A percentile compares a stretch with the other conserved stretches of the same genome.
These are phyloP conservation scores for Aspergillus campestris DNA, from an alignment of 495 filamentous ascomycete species.

Conservation along the genomic window DNA sequence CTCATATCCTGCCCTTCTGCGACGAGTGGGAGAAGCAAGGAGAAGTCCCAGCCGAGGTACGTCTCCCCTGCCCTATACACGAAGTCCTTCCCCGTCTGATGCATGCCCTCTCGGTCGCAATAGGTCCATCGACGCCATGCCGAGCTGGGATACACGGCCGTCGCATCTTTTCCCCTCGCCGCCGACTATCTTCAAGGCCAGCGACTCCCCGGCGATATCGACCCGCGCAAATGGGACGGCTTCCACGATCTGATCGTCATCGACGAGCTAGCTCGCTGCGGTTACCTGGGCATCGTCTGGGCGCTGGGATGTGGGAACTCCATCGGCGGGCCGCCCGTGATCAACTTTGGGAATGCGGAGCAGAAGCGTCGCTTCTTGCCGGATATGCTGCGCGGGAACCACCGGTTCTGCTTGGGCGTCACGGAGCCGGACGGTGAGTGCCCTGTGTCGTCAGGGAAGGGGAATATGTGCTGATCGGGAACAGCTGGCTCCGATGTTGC, in stretches of 20 bases:
- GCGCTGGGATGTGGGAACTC: conserved; percentile 34
- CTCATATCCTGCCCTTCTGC: conserved; percentile 33
- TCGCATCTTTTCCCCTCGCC: conserved; percentile 12
- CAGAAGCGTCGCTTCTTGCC: conserved; percentile 38
- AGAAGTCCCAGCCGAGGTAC: conserved; percentile 14
- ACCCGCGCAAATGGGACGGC: conserved; percentile 27
- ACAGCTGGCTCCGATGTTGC: conserved; percentile 38
- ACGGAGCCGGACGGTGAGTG: conserved; percentile 38
- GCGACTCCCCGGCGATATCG: conserved; percentile 24
- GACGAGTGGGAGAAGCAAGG: conserved; percentile 24
- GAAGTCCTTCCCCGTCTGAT: too few relatives aligned
- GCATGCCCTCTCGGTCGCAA: neutral
- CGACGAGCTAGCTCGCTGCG: conserved; percentile 34
- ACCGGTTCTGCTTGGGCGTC: conserved; percentile 39
- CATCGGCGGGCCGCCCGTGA: conserved; percentile 40
- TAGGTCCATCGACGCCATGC: conserved; percentile 14
- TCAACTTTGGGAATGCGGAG: conserved; percentile 36
- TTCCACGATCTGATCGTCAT: conserved; percentile 33
- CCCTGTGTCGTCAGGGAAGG: neutral
- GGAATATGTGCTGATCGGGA: neutral
- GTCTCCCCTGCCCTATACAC: too few relatives aligned
- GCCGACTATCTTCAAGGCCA: conserved; percentile 11
- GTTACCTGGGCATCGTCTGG: conserved; percentile 31
- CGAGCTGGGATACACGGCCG: conserved; percentile 18
- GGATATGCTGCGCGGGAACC: conserved; percentile 28